Evolutionary conservation across 441 rosid genomes (phyloP), one percentile per base, ranked within the genome.

Genomic region (Gossypium schwendimanii): DNA sequence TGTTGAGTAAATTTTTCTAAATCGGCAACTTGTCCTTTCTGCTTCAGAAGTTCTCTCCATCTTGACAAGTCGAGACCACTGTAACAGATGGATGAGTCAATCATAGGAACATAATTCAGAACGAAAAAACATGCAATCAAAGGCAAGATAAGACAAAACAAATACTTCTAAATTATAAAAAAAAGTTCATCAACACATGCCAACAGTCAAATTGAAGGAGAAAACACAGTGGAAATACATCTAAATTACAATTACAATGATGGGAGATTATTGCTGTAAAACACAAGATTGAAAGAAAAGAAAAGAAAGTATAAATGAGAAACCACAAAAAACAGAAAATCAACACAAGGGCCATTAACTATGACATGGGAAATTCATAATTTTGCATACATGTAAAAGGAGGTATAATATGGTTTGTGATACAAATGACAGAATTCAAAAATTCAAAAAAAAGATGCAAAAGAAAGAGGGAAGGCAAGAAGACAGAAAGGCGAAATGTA

Each of bases 1-100:
- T 87, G 90, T 53, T 84, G 91, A 39, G 86, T 78, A 80, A 91
- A 90, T 75, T 89, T 91, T 54, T 84, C 97, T 75, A 91, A 20
- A 73, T 90, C 87, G 70, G 96, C 90, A 69, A 75, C 87, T 83
- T 87, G 87, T 59, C 96, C 92, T 59, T 79, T 75, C 82, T 86
- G 88, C 77, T 76, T 80, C 52, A 79, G 71, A 75, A 86, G 87
- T 52, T 90, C 96, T 79, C 84, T 86, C 98, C 98, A 93, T 67
- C 73, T 85, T 31, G 91, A 83, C 81, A 93, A 82, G 77, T 93
- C 96, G 75, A 91, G 78, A 60, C 90, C 99, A 76, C 97, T 93
- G 66, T 59, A 15, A 74, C 6, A 83, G 58, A 83, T 6, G 49
- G 78, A 47, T 5, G 50, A 63, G 70, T 69, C 17, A 10, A 20